Base-by-base conservation (phyloP, 2,329 filamentous ascomycete species). In the Blumeria graminis region DNA sequence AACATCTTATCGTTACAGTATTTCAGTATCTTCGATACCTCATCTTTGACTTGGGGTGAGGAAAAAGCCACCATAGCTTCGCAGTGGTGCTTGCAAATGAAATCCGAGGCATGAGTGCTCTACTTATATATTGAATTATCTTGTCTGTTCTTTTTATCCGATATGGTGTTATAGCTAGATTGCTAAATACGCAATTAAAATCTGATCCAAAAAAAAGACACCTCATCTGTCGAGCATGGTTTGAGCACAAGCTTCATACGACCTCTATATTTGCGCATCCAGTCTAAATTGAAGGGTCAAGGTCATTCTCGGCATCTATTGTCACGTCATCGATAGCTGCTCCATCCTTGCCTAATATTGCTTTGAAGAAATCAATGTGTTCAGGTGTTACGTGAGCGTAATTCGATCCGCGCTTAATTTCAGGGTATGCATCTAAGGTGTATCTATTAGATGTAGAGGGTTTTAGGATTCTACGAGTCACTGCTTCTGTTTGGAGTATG, bases 241-340 rank as follows among this genome's bases (percentile, higher is more conserved):
- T 88, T 93, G 60, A 98, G 72, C 4, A 96, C 88, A 32, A 98
- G 73, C 65, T 82, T 80, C 59, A 86, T 81, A 69, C 95, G 88
- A 34, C 92, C 93, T 59, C 86, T 82, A 72, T 94, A 98, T 71
- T 98, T 98, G 70, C 86, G 82, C 89, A 98, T 95, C 92, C 93
- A 98, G 71, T 98, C 92, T 67, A 82, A 80, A 70, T 98, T 98
- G 76, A 88, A 98, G 7, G 85, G 78, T 67, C 86, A 61, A 96
- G 76, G 66, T 96, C 92, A 63, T 86, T 84, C 1, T 75, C 71
- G 13, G 80, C 80, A 68, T 89, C 80, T 62, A 78, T 70, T 3
- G 80, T 86, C 56, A 94, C 76, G 55, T 86, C 86, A 67, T 95
- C 89, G 59, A 96, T 78, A 55, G 95, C 75, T 1, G 87, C 88